A percentile compares a stretch with the other conserved stretches of the same genome.
Evolutionary conservation across 352 stramenopile species (phyloP).

Genomic region (Elongisporangium anandrum): DNA sequence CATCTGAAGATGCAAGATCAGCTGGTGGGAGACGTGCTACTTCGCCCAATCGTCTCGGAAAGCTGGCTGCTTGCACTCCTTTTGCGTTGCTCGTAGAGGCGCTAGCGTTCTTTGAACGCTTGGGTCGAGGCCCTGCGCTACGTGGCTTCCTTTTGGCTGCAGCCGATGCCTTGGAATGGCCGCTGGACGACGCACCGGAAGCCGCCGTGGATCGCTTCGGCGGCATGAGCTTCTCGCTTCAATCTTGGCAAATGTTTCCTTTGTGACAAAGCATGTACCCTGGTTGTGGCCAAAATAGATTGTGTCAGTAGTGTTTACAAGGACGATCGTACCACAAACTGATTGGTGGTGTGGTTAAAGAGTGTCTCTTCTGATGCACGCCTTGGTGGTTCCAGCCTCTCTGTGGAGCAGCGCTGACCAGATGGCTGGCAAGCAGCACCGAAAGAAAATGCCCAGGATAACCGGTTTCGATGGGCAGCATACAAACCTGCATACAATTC

Average conservation of each 20-base stretch:
- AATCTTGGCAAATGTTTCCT: not conserved
- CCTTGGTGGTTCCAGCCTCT: not conserved
- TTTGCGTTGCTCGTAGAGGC: not conserved
- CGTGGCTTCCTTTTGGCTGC: not conserved
- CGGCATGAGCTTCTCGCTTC: not conserved
- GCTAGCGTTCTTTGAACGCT: not conserved
- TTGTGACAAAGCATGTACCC: not conserved
- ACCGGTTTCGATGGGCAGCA: not conserved
- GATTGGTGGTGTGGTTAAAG: not conserved
- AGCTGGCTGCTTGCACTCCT: not conserved
- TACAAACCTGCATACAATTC: not conserved
- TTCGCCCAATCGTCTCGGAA: not conserved
- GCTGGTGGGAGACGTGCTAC: not conserved
- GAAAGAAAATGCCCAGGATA: not conserved
- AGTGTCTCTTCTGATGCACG: not conserved
- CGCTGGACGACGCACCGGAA: not conserved
- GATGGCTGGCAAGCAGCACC: not conserved
- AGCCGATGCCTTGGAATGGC: not conserved
- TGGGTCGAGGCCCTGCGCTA: not conserved
- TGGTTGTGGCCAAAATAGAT: not conserved
- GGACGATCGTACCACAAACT: not conserved
- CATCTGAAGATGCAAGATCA: not conserved
- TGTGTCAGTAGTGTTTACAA: not conserved
- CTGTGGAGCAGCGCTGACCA: not conserved
- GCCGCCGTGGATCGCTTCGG: not conserved